Conservation (phyloP, 305 asterid species). For the Fraxinus platypoda region DNA sequence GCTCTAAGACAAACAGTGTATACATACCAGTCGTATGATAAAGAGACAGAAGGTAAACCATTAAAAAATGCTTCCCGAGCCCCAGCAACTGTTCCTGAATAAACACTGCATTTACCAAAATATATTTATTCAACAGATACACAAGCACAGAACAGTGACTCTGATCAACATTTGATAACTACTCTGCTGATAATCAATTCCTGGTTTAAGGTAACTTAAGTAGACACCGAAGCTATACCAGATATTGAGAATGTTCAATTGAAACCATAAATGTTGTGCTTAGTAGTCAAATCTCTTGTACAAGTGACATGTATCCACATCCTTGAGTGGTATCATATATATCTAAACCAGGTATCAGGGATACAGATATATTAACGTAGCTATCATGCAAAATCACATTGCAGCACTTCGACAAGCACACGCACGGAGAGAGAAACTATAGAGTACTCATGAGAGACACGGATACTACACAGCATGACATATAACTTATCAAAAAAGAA, state of each 20-base stretch:
- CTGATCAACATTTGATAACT: conserved; percentile 2
- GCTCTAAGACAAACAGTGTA: background rate
- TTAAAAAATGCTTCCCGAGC: conserved; percentile 85
- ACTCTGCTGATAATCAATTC: background rate
- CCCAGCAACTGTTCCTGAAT: conserved; percentile 94
- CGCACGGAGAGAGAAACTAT: background rate
- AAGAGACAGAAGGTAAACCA: conserved; percentile 65
- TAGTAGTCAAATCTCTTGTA: background rate
- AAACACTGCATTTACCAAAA: conserved; percentile 50
- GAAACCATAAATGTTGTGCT: background rate
- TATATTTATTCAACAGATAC: conserved; percentile 22
- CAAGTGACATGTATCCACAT: background rate
- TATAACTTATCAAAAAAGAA: background rate
- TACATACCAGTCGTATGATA: conserved; percentile 82
- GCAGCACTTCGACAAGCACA: background rate
- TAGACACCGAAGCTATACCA: background rate
- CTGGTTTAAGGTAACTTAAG: background rate
- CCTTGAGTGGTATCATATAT: background rate
- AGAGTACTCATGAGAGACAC: background rate
- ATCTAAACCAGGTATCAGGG: background rate
- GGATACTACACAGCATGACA: background rate
- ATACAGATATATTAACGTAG: background rate
- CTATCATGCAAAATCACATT: background rate
- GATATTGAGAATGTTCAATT: background rate
- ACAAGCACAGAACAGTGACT: background rate